These are phyloP conservation scores for Hypomontagnella monticulosa DNA, from an alignment of 495 filamentous ascomycete genomes.

Conservation along the genomic window DNA sequence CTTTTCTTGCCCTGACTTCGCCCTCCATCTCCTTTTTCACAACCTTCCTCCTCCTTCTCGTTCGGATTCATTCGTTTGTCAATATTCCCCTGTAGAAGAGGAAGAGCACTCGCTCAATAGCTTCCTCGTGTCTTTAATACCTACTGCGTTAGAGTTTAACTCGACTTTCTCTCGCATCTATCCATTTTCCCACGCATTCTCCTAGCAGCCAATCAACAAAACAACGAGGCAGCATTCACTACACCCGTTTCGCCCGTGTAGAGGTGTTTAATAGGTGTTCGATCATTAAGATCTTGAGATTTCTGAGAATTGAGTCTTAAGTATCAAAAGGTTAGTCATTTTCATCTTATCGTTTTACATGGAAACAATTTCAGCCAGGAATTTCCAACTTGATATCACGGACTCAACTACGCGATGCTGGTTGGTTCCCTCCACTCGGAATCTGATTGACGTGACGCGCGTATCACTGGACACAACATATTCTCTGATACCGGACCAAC, in stretches of 20 bases:
- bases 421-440: slow-evolving; percentile 10
- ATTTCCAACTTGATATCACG: background rate
- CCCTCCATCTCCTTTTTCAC: slow-evolving; percentile 47
- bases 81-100: slow-evolving; percentile 58
- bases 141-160: slow-evolving; percentile 25
- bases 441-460: slow-evolving; percentile 14
- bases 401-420: slow-evolving; percentile 1
- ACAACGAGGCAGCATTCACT: slow-evolving; percentile 39
- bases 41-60: slow-evolving; percentile 47
- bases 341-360: slow-evolving; percentile 6
- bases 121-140: slow-evolving; percentile 51
- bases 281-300: slow-evolving; percentile 26
- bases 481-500: background rate
- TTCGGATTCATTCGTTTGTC: slow-evolving; percentile 54
- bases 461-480: slow-evolving; percentile 24
- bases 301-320: slow-evolving; percentile 39
- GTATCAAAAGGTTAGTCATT: slow-evolving; percentile 34
- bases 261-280: slow-evolving; percentile 14
- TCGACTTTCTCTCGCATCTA: slow-evolving; percentile 37
- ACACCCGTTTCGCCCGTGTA: slow-evolving; percentile 8
- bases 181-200: slow-evolving; percentile 40
- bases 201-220: slow-evolving; percentile 42
- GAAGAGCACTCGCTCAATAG: slow-evolving; percentile 52
- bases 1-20: slow-evolving; percentile 51
- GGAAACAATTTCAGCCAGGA: background rate